These are phyloP conservation scores for Candida oleophila DNA, from an alignment of 805 yeast species.

Conservation along the genomic window DNA sequence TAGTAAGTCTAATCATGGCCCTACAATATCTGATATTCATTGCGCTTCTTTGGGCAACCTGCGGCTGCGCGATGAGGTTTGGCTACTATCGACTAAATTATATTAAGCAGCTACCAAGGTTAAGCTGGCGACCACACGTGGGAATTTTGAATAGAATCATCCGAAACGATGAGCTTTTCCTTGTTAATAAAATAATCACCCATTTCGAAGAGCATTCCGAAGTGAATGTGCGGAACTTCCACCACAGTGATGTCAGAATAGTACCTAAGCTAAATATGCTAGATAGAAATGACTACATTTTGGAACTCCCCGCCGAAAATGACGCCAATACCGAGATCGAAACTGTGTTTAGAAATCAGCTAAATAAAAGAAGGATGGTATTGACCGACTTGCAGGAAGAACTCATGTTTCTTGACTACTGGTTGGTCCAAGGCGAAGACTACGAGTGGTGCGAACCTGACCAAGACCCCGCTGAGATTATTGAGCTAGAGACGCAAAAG, in stretches of 20 bases:
- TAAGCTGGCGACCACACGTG: constrained; percentile 39
- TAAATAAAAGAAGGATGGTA: constrained; percentile 30
- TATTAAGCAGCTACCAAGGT: constrained; percentile 17
- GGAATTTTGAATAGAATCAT: constrained; percentile 21
- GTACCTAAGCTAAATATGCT: constrained; percentile 16
- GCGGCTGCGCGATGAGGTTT: not conserved
- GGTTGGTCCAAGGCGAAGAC: constrained; percentile 34
- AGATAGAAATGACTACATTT: constrained; percentile 18
- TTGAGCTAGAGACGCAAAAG: constrained; percentile 11
- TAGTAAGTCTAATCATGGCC: not conserved
- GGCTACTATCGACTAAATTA: not conserved
- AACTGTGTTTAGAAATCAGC: constrained; percentile 22
- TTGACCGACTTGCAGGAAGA: constrained; percentile 39
- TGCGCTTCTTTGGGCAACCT: not conserved
- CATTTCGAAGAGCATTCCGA: constrained; percentile 45
- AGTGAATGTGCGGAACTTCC: constrained; percentile 39
- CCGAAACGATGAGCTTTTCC: constrained; percentile 30
- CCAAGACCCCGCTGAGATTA: constrained; percentile 44
- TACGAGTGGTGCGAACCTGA: constrained; percentile 47
- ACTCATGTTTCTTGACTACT: constrained; percentile 33
- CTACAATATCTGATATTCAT: not conserved
- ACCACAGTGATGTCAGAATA: constrained; percentile 27
- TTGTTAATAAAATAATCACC: constrained; percentile 33
- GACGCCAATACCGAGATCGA: constrained; percentile 4
- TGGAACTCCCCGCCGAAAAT: constrained; percentile 21